A percentile compares a stretch with the other conserved stretches of the same genome.
Conservation (phyloP, 345 rosid species). For the Populus ilicifolia region DNA sequence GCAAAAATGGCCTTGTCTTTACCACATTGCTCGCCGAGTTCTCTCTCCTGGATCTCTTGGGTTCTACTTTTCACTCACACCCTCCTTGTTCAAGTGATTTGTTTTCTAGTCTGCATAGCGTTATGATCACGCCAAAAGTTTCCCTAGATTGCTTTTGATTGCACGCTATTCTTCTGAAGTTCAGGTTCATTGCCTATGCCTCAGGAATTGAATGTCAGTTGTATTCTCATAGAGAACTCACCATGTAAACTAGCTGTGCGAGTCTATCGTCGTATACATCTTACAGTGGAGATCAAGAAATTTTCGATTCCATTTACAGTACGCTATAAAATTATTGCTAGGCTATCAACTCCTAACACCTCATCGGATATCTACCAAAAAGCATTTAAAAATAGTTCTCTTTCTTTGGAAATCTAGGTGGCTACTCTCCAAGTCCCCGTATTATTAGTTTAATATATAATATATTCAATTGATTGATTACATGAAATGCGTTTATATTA, state of each 20-base stretch:
- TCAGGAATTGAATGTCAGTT: not conserved
- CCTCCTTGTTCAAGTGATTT: conserved; percentile 16
- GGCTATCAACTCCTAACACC: too few species aligned
- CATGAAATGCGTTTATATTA: fast-evolving
- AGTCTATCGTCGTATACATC: too few species aligned
- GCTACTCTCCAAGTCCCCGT: too few species aligned
- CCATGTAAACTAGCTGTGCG: not conserved
- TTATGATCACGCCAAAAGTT: not conserved
- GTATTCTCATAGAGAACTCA: not conserved
- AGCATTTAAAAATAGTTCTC: too few species aligned
- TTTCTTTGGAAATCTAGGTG: too few species aligned
- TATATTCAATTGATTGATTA: too few species aligned
- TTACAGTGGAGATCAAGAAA: too few species aligned
- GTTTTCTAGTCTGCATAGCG: not conserved
- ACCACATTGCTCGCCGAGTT: conserved; percentile 1
- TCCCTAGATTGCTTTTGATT: not conserved
- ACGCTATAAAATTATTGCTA: too few species aligned
- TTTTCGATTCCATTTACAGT: too few species aligned
- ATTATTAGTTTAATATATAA: too few species aligned
- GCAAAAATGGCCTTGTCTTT: not conserved
- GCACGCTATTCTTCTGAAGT: not conserved
- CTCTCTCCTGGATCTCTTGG: conserved; percentile 29
- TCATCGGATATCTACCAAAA: too few species aligned
- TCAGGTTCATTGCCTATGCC: not conserved
- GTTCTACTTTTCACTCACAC: conserved; percentile 24